These are phyloP conservation scores for Arthrobotrys iridis DNA, from an alignment of 2,329 filamentous ascomycete genomes.

Conservation along the genomic window DNA sequence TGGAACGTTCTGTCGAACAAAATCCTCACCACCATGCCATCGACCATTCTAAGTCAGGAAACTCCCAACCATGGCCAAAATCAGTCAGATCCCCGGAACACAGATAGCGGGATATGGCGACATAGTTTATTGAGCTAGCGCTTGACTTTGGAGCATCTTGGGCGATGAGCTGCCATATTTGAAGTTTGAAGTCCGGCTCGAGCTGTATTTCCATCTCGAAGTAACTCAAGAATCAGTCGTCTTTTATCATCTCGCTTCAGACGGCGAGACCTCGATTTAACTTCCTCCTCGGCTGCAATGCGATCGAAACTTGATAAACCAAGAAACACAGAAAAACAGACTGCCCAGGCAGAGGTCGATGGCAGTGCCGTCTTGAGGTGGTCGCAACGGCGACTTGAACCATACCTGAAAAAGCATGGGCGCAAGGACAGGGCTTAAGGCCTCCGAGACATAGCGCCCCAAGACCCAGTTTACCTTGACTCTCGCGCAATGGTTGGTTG, in stretches of 20 bases:
- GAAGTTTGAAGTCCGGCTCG: not conserved
- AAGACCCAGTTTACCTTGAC: slow-evolving; percentile 11
- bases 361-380: slow-evolving; percentile 21
- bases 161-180: slow-evolving; percentile 23
- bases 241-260: not conserved
- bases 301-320: not conserved
- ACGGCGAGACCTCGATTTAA: not conserved
- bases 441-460: slow-evolving; percentile 40
- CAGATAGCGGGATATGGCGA: slow-evolving; percentile 36
- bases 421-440: slow-evolving; percentile 34
- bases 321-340: not conserved
- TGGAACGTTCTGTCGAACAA: slow-evolving; percentile 16
- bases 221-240: not conserved
- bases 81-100: slow-evolving; percentile 1
- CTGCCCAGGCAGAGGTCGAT: slow-evolving; percentile 3
- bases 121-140: slow-evolving; percentile 10
- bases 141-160: not conserved
- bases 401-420: slow-evolving; percentile 26
- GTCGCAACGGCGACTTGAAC: slow-evolving; percentile 32
- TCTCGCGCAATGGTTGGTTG: slow-evolving; percentile 30
- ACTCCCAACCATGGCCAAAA: slow-evolving; percentile 2
- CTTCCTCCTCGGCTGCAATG: slow-evolving; percentile 10
- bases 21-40: not conserved
- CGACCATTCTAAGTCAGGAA: slow-evolving; percentile 9
- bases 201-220: not conserved